Base-by-base conservation (phyloP, 129 eudicot genomes). In the Dittrichia graveolens region DNA sequence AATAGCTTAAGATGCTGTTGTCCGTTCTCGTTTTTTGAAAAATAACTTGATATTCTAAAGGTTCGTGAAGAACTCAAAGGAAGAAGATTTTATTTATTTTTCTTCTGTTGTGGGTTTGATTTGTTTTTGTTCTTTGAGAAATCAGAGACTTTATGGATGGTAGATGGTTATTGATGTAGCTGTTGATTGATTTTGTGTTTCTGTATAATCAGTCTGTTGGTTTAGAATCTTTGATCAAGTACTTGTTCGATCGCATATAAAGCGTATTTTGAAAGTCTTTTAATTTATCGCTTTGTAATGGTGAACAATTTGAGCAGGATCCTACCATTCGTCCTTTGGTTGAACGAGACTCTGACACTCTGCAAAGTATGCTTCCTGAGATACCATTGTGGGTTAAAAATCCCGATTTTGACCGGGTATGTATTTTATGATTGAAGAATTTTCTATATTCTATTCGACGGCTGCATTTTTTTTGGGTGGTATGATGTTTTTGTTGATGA, bases 401-500 rank as follows among this genome's bases (percentile, higher is more conserved):
- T 61, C 97, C 97, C 15, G 97, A 91, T 76, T 91, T 77, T 83
- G 95, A 91, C n/a, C 88, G 97, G 58, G 97, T 91, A 87, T 68
- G 91, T 79, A 54, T 31, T 47, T 76, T 44, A 48, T 13, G 19
- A 31, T 47, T 43, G n/a, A 47, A 41, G 56, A 61, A 65, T 65
- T 16, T 75, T 9, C 67, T 38, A 38, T 61, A 35, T 69, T 45
- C 15, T 18, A 77, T 16, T 9, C 38, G 15, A 31, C 62, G 19
- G 42, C 13, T 31, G 5, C 10, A 18, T 56, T 49, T 65, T 13
- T 45, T 73, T 47, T 48, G 1, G 11, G 19, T 43, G 45, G 24
- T 60, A 52, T 42, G 58, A 43, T 42, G 39, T 46, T 38, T 64
- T 69, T 8, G 39, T 77, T 55, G 44, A 74, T 82, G 9, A 69